phyloP scores from a whole-genome alignment of 1,284 basidiomycete species.

The Hymenochaete sp. region DNA sequence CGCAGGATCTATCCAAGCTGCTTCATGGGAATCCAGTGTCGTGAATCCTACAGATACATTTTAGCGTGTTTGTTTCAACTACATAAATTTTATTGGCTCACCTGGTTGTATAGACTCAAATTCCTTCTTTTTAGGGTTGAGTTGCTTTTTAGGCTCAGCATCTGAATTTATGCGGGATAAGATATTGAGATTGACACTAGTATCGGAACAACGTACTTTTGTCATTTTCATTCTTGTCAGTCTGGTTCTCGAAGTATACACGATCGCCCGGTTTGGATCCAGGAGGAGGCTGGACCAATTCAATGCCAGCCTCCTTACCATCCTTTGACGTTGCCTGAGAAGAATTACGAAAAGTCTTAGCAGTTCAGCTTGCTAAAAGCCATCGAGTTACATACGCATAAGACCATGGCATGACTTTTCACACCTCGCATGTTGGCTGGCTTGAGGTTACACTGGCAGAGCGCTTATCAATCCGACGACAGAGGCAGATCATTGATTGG shows the following conservation, averaged over 20 bases:
- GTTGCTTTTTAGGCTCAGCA: slow-evolving; percentile 63
- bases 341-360: background rate
- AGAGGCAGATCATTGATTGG: background rate
- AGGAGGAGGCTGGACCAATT: slow-evolving; percentile 83
- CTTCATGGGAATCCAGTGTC: slow-evolving; percentile 78
- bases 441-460: slow-evolving; percentile 79
- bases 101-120: slow-evolving; percentile 92
- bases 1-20: slow-evolving; percentile 82
- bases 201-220: slow-evolving; percentile 46
- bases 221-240: slow-evolving; percentile 56
- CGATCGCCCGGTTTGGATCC: slow-evolving; percentile 83
- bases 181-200: too few species aligned
- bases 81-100: slow-evolving; percentile 23
- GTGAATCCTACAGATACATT: slow-evolving; percentile 54
- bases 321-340: slow-evolving; percentile 76
- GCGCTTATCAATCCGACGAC: slow-evolving; percentile 6
- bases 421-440: slow-evolving; percentile 93
- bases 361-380: background rate
- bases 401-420: slow-evolving; percentile 94
- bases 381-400: slow-evolving; percentile 52
- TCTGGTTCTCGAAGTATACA: slow-evolving; percentile 92
- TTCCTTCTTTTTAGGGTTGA: slow-evolving; percentile 97
- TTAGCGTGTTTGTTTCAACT: slow-evolving; percentile 7
- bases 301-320: slow-evolving; percentile 86
- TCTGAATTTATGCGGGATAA: slow-evolving; percentile 44